These are phyloP conservation scores for Lipomyces chichibuensis DNA, from an alignment of 805 yeast species.

Conservation along the genomic window DNA sequence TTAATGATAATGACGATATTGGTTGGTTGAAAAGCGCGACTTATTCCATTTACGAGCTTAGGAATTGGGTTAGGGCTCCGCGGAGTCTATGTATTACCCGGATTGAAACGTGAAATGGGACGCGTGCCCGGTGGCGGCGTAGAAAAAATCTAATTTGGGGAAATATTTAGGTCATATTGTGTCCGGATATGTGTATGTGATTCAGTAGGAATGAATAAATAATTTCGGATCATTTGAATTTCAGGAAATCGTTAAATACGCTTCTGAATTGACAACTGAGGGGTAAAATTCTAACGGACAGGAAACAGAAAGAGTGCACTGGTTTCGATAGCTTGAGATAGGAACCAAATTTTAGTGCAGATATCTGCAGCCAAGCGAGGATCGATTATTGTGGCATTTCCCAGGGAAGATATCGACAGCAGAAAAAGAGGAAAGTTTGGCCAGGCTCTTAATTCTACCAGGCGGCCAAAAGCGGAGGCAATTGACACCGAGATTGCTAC, in stretches of 20 bases:
- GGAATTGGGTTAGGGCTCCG: background rate
- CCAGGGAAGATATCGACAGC: background rate
- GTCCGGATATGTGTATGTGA: background rate
- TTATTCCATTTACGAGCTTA: too few species aligned
- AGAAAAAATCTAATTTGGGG: background rate
- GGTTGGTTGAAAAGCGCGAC: background rate
- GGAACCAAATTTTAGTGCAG: background rate
- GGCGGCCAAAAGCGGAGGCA: background rate
- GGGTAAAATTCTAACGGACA: background rate
- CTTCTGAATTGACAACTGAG: background rate
- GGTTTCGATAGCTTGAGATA: background rate
- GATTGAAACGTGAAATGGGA: background rate
- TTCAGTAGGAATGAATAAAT: too few species aligned
- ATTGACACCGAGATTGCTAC: background rate
- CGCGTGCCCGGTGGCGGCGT: background rate
- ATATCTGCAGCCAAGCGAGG: background rate
- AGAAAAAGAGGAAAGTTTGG: background rate
- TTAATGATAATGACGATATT: background rate
- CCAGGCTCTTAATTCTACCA: background rate
- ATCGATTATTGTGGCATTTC: background rate
- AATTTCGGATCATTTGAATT: too few species aligned
- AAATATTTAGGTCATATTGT: background rate
- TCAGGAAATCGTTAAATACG: too few species aligned
- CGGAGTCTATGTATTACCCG: background rate
- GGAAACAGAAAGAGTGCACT: background rate